These are phyloP conservation scores for Jamesozyma gamospora DNA, from an alignment of 805 yeast species.

Conservation along the genomic window DNA sequence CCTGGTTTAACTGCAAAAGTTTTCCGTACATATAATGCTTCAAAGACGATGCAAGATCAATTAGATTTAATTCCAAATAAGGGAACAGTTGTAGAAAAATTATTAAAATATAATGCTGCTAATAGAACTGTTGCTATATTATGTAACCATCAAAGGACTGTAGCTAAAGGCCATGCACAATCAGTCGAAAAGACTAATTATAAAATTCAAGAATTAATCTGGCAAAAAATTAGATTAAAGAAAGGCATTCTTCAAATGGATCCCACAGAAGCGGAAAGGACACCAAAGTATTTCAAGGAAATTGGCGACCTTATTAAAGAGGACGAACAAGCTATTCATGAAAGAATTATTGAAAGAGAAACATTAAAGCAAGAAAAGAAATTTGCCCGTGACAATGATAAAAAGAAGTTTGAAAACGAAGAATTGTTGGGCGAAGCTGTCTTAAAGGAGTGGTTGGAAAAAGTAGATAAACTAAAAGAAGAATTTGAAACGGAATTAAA, in stretches of 20 bases:
- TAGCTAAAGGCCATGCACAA: conserved; percentile 73
- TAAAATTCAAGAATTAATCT: conserved; percentile 65
- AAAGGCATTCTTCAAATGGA: conserved; percentile 62
- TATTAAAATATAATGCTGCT: conserved; percentile 85
- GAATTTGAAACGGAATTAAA: conserved; percentile 49
- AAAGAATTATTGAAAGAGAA: conserved; percentile 52
- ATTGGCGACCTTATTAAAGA: conserved; percentile 57
- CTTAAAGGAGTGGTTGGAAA: conserved; percentile 47
- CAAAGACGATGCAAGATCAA: conserved; percentile 94
- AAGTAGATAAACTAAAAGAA: conserved; percentile 41
- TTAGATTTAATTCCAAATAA: conserved; percentile 73
- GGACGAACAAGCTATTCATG: conserved; percentile 50
- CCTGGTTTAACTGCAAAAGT: conserved; percentile 92
- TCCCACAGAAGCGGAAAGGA: conserved; percentile 38
- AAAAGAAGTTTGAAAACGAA: conserved; percentile 47
- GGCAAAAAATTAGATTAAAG: conserved; percentile 74
- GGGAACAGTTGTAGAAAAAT: conserved; percentile 81
- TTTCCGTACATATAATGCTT: conserved; percentile 94
- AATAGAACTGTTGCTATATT: conserved; percentile 89
- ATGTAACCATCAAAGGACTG: conserved; percentile 95
- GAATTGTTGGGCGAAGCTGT: conserved; percentile 45
- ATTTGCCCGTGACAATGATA: conserved; percentile 70
- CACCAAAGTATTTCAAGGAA: conserved; percentile 54
- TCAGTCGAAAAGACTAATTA: conserved; percentile 73
- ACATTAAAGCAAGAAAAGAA: conserved; percentile 54